These are phyloP conservation scores for Vanilla planifolia DNA, from an alignment of 106 monocot species.

Conservation along the genomic window DNA sequence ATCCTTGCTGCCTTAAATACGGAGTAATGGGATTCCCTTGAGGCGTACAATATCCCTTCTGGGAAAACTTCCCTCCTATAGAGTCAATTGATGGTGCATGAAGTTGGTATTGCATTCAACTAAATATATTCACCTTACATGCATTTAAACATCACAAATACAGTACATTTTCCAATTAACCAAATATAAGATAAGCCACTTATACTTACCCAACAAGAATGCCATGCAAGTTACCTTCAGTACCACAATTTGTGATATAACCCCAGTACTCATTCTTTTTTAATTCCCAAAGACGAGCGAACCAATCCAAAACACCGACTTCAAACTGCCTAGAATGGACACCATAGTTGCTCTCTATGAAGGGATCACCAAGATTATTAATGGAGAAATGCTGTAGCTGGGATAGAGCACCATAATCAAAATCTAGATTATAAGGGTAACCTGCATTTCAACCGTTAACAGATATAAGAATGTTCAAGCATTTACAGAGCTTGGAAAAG, in stretches of 20 bases:
- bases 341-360: slow-evolving; percentile 88
- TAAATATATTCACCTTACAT: too few relatives aligned
- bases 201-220: slow-evolving; percentile 75
- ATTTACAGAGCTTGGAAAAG: neutral
- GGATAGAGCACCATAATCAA: slow-evolving; percentile 67
- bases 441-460: slow-evolving; percentile 28
- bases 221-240: slow-evolving; percentile 87
- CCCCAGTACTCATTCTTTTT: slow-evolving; percentile 88
- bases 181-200: neutral
- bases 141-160: too few relatives aligned
- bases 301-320: slow-evolving; percentile 81
- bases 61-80: slow-evolving; percentile 49
- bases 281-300: slow-evolving; percentile 84
- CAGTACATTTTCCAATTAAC: too few relatives aligned
- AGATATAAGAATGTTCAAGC: neutral
- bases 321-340: slow-evolving; percentile 87
- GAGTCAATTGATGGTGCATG: too few relatives aligned
- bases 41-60: slow-evolving; percentile 46
- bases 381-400: slow-evolving; percentile 86
- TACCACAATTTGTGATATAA: slow-evolving; percentile 87
- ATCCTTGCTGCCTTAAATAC: slow-evolving; percentile 50
- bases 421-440: slow-evolving; percentile 84
- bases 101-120: too few relatives aligned
- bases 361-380: slow-evolving; percentile 88
- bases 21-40: slow-evolving; percentile 48